Evolutionary conservation across 345 rosid species (phyloP).

Genomic region (Eucalyptus albens): DNA sequence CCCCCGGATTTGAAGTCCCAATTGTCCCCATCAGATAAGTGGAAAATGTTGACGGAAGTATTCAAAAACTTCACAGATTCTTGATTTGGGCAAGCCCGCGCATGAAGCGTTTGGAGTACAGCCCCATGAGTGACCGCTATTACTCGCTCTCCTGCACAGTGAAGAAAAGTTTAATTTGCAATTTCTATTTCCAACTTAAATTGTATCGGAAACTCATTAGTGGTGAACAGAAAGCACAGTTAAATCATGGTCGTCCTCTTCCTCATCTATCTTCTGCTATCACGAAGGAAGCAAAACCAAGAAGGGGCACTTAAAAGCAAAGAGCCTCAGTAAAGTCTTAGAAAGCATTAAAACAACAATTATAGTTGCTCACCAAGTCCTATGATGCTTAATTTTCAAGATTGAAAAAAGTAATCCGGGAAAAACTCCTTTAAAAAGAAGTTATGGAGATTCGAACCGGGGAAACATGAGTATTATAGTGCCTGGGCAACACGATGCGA

Average conservation of each 20-base stretch:
- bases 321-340: background rate
- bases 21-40: constrained; percentile 21
- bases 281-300: background rate
- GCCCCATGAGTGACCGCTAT: constrained; percentile 76
- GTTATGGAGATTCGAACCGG: background rate
- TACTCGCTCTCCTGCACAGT: constrained; percentile 45
- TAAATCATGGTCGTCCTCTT: background rate
- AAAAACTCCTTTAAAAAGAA: background rate
- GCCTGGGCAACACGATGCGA: background rate
- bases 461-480: background rate
- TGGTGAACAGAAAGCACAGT: background rate
- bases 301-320: background rate
- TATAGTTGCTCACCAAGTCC: background rate
- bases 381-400: background rate
- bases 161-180: background rate
- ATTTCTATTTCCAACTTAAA: background rate
- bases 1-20: constrained; percentile 56
- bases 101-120: constrained; percentile 44
- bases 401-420: background rate
- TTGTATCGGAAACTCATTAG: background rate
- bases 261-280: background rate
- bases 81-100: constrained; percentile 50
- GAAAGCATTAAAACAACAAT: background rate
- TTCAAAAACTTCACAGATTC: constrained; percentile 30
- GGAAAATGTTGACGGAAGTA: constrained; percentile 56